A percentile compares a stretch with the other conserved stretches of the same genome.
These are phyloP conservation scores for Phytophthora quininea DNA, from an alignment of 352 stramenopile species.

Conservation along the genomic window DNA sequence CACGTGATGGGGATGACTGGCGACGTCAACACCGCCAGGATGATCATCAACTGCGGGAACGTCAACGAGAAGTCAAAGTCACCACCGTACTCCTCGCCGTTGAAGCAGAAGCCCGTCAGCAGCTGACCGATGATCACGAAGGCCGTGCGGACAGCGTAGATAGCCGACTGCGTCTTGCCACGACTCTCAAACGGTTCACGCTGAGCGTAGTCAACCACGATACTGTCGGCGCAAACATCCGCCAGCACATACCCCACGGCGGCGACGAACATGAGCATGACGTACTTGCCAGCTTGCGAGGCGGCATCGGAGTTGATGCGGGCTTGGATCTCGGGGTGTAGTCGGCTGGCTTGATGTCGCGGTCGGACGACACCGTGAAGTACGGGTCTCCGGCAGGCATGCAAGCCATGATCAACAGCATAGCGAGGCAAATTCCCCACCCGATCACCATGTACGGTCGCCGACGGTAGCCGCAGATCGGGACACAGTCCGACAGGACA, in stretches of 20 bases:
- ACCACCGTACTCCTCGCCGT: constrained; percentile 43
- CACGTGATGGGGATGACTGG: constrained; percentile 40
- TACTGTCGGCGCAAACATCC: constrained; percentile 50
- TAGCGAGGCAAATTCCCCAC: constrained; percentile 29
- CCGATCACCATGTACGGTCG: constrained; percentile 35
- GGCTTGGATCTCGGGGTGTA: constrained; percentile 13
- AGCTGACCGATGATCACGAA: constrained; percentile 26
- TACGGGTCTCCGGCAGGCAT: constrained; percentile 29
- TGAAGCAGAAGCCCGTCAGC: constrained; percentile 39
- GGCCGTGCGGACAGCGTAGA: constrained; percentile 34
- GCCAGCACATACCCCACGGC: constrained; percentile 58
- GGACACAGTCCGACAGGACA: constrained; percentile 56
- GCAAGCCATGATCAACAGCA: constrained; percentile 27
- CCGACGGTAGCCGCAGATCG: constrained; percentile 36
- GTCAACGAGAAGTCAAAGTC: constrained; percentile 35
- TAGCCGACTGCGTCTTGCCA: constrained; percentile 35
- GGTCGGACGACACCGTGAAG: constrained; percentile 23
- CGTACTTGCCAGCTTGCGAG: constrained; percentile 25
- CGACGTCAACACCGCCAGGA: constrained; percentile 21
- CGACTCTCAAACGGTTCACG: constrained; percentile 26
- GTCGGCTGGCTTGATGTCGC: constrained; percentile 14
- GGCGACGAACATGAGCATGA: constrained; percentile 46
- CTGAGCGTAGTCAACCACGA: constrained; percentile 38
- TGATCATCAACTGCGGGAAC: constrained; percentile 32
- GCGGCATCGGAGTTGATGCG: constrained; percentile 17